Base-by-base conservation (phyloP, 331 rosid genomes). In the Ulmus americana region DNA sequence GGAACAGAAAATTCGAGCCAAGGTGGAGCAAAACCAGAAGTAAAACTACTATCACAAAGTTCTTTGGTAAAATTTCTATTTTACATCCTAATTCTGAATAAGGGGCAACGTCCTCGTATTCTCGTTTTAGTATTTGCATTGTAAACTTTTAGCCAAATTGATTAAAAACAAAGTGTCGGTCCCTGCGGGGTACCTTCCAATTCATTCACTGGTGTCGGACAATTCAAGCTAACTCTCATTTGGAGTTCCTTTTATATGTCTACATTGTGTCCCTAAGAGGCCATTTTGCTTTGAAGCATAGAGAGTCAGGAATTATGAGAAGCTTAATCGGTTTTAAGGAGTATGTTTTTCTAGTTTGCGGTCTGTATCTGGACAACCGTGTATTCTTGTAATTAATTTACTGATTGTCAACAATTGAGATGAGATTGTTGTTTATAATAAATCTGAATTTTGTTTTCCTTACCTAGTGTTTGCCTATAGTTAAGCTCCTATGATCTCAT, bases 1-100 rank as follows among this genome's bases (percentile, higher is more conserved):
- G 82, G 97, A 90, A 77, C 87, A 85, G 76, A 94, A 94, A 70
- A 73, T 90, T 77, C 90, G 99, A 74, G 97, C 97, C 18, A 94
- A 90, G 85, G 95, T 90, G 58, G 97, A 94, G 76, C 91, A 84
- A 82, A 79, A 69, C 81, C 95, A 82, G 75, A 90, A 85, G 82
- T 86, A 76, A 77, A 49, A 52, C 67, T 63, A 60, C 76, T 0
- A 53, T 45, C 11, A n/a, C 8, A 70, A 70, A 63, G 51, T 65
- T 51, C 82, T 52, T 80, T 70, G 72, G 39, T 6, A 66, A 50
- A 38, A 48, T 69, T 59, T 72, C 57, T 73, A 73, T 72, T 80
- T 82, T 69, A 54, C 80, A 74, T 70, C 74, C 72, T 76, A 57
- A 48, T 70, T 55, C 62, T 8, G 75, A 82, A 85, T 71, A 92